A percentile compares a stretch with the other conserved stretches of the same genome.
Conservation (phyloP, 2,329 filamentous ascomycete species). For the Trichothecium roseum region DNA sequence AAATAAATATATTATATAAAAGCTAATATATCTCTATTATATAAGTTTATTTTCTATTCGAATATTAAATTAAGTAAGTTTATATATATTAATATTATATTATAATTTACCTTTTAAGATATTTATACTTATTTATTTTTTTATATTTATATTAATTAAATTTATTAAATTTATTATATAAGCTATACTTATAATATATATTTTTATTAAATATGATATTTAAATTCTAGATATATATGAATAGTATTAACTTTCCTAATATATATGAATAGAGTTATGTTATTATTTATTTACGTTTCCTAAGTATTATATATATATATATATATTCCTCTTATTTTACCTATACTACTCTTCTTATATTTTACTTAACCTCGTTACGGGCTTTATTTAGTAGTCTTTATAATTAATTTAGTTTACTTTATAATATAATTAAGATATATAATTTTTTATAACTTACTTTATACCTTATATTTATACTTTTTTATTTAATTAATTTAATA, state of each 20-base stretch:
- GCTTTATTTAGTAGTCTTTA: no score
- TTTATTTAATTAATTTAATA: not conserved
- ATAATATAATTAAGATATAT: no score
- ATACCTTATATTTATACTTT: not conserved
- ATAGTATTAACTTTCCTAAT: no score
- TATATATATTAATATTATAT: constrained; percentile 1
- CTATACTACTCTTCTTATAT: no score
- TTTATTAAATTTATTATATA: constrained; percentile 1
- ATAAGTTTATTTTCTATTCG: no score
- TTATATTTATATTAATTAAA: not conserved
- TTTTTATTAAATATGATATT: not conserved
- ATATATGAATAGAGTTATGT: not conserved
- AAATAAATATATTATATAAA: not conserved
- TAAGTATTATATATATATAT: not conserved
- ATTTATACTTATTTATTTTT: constrained; percentile 1
- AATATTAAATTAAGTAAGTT: no score
- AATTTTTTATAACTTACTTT: no score
- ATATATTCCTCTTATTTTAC: not conserved
- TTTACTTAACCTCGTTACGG: no score
- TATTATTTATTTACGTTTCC: not conserved
- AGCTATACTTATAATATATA: not conserved
- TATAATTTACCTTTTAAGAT: constrained; percentile 1
- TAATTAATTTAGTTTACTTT: no score
- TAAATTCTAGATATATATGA: not conserved
- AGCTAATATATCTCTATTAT: not conserved